These are phyloP conservation scores for Coemansia sp. DNA, from an alignment of 192 early-diverging fungal species.

Conservation along the genomic window DNA sequence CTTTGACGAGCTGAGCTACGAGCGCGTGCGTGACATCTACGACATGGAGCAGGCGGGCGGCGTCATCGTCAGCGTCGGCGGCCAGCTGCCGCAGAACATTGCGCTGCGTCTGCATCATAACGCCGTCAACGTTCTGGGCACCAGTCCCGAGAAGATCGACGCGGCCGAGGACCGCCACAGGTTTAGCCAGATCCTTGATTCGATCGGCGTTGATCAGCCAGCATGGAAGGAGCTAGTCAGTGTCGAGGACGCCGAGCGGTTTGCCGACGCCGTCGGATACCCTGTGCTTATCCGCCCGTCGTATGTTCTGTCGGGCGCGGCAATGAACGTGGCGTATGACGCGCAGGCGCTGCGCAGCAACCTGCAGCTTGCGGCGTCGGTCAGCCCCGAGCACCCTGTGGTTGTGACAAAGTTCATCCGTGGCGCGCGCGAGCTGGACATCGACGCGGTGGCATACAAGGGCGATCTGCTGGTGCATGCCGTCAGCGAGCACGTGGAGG, in stretches of 20 bases:
- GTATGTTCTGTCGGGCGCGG: conserved; percentile 96
- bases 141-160: conserved; percentile 88
- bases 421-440: conserved; percentile 91
- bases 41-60: conserved; percentile 82
- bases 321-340: conserved; percentile 96
- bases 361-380: conserved; percentile 78
- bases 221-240: conserved; percentile 91
- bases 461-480: conserved; percentile 85
- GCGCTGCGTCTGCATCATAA: conserved; percentile 76
- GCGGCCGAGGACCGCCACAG: conserved; percentile 93
- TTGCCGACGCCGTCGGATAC: conserved; percentile 83
- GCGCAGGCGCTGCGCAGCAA: conserved; percentile 66
- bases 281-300: conserved; percentile 95
- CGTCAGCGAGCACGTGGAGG: conserved; percentile 95
- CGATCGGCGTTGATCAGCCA: conserved; percentile 94
- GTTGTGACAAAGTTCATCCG: conserved; percentile 97
- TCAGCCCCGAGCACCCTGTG: conserved; percentile 93
- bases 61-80: conserved; percentile 89
- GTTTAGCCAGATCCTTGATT: conserved; percentile 89
- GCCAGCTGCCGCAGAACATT: conserved; percentile 97
- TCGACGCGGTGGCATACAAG: conserved; percentile 87
- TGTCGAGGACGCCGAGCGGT: conserved; percentile 77
- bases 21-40: conserved; percentile 96
- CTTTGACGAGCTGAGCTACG: conserved; percentile 93
- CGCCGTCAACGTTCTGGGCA: conserved; percentile 86